Conservation (phyloP, 371 early-diverging fungal genomes). For the Massospora cicadina region DNA sequence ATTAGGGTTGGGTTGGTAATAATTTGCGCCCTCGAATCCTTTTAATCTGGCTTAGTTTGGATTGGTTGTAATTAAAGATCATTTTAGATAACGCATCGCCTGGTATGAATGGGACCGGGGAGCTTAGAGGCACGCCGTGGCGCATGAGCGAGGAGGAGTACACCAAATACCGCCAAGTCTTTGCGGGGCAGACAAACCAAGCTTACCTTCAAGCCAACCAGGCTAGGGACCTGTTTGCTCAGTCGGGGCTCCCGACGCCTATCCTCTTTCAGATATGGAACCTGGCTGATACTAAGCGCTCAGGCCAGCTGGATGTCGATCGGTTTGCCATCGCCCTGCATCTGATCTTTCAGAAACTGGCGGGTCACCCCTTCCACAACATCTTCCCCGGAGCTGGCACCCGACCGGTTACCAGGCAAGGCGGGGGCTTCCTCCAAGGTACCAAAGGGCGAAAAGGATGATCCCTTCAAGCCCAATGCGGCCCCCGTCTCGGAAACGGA, state of each 20-base stretch:
- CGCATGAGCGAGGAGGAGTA: neutral
- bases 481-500: neutral
- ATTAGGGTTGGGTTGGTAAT: too few species aligned
- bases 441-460: neutral
- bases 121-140: neutral
- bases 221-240: neutral
- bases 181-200: neutral
- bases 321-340: constrained; percentile 76
- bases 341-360: constrained; percentile 46
- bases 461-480: neutral
- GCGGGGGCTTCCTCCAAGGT: neutral
- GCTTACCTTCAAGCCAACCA: neutral
- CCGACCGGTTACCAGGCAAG: neutral
- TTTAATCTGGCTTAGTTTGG: too few species aligned
- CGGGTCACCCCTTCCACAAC: constrained; percentile 33
- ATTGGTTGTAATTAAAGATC: too few species aligned
- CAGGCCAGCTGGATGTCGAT: constrained; percentile 42
- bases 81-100: too few species aligned
- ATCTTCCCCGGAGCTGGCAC: constrained; percentile 25
- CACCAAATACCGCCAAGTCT: neutral
- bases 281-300: constrained; percentile 46
- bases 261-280: constrained; percentile 20
- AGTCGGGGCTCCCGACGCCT: neutral
- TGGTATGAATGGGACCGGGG: neutral
- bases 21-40: too few species aligned